Evolutionary conservation across 805 yeast genomes (phyloP).

Genomic region (Candida arabinofermentans): DNA sequence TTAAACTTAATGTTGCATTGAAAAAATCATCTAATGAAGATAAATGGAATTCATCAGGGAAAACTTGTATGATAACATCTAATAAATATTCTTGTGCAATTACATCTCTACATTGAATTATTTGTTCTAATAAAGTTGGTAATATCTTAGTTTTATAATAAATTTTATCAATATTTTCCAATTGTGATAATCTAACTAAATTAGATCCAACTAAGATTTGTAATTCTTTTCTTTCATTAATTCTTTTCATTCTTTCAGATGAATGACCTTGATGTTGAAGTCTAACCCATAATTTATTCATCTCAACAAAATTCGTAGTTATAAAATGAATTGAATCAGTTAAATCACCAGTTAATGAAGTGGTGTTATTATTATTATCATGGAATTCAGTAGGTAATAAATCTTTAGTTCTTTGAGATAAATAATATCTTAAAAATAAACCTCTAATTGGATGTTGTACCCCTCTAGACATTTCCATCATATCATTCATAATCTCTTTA

Average conservation of each 20-base stretch:
- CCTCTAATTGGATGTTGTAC: constrained; percentile 96
- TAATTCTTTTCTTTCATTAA: constrained; percentile 78
- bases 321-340: constrained; percentile 74
- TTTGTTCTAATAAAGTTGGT: constrained; percentile 82
- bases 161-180: constrained; percentile 64
- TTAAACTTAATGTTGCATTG: constrained; percentile 59
- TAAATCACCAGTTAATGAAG: constrained; percentile 36
- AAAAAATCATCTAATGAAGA: constrained; percentile 66
- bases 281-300: constrained; percentile 98
- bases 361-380: constrained; percentile 14
- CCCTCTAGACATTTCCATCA: constrained; percentile 97
- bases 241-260: constrained; percentile 69
- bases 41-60: constrained; percentile 89
- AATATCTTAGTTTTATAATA: constrained; percentile 51
- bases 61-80: constrained; percentile 90
- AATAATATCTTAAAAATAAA: constrained; percentile 80
- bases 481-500: constrained; percentile 84
- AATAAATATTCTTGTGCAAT: constrained; percentile 89
- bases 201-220: constrained; percentile 92
- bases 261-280: constrained; percentile 94
- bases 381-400: constrained; percentile 41
- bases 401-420: constrained; percentile 78
- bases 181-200: constrained; percentile 81
- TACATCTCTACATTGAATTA: constrained; percentile 86
- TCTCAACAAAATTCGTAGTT: constrained; percentile 85